Evolutionary conservation across 441 rosid species (phyloP).

Genomic region (Croton laevigatus): DNA sequence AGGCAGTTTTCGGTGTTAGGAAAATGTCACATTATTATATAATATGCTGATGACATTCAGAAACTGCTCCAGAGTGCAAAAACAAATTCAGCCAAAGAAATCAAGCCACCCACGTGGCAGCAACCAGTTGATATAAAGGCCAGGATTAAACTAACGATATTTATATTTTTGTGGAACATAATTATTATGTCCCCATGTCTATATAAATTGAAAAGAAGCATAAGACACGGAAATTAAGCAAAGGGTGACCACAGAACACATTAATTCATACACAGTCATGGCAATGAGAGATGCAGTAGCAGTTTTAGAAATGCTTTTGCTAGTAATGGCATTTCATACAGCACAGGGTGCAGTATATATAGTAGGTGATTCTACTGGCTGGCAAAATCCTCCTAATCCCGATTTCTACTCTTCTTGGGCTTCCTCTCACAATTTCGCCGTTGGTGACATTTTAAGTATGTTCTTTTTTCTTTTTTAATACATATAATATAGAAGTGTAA

Average conservation of each 20-base stretch:
- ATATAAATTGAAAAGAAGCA: slow-evolving; percentile 13
- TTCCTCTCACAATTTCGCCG: slow-evolving; percentile 16
- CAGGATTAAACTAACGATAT: neutral
- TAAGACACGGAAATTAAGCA: neutral
- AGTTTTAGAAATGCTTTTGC: neutral
- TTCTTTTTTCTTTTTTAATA: neutral
- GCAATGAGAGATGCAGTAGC: slow-evolving; percentile 2
- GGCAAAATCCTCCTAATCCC: slow-evolving; percentile 19
- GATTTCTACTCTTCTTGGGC: slow-evolving; percentile 39
- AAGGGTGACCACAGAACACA: slow-evolving; percentile 28
- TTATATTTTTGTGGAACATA: neutral
- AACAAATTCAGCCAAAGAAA: neutral
- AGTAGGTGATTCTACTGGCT: slow-evolving; percentile 35
- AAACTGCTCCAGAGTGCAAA: slow-evolving; percentile 9
- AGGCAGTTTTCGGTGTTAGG: neutral
- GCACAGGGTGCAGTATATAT: slow-evolving; percentile 17
- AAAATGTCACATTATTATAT: neutral
- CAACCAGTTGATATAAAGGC: neutral
- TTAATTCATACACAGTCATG: slow-evolving; percentile 5
- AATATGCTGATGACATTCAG: slow-evolving; percentile 10
- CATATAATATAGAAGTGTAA: no score
- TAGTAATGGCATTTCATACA: slow-evolving; percentile 2
- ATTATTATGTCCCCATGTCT: neutral
- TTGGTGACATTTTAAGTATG: slow-evolving; percentile 37
- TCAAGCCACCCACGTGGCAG: neutral